These are phyloP conservation scores for Neurospora sp. DNA, from an alignment of 495 filamentous ascomycete species.

Conservation along the genomic window DNA sequence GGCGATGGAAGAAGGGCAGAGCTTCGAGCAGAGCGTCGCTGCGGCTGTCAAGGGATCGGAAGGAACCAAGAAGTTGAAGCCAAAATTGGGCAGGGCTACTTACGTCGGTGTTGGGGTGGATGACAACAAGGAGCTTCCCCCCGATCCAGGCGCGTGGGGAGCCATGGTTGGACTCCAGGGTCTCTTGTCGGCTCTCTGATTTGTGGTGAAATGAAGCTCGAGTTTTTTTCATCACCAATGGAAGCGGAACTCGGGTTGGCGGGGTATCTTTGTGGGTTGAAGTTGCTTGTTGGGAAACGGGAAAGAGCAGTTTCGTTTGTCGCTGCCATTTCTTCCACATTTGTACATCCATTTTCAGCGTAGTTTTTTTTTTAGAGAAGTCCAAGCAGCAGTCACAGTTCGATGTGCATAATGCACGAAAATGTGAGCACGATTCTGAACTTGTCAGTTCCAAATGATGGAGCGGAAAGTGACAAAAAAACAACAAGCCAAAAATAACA, in stretches of 20 bases:
- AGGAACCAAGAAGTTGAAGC: slow-evolving; percentile 42
- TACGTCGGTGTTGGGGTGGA: slow-evolving; percentile 43
- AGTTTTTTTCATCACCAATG: background rate
- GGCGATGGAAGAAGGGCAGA: slow-evolving; percentile 30
- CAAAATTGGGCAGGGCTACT: slow-evolving; percentile 47
- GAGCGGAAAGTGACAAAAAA: background rate
- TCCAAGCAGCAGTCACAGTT: background rate
- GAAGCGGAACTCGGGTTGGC: background rate
- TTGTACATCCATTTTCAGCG: background rate
- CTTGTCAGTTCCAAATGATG: background rate
- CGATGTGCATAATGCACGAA: background rate
- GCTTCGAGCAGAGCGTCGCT: slow-evolving; percentile 40
- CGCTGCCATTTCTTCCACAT: background rate
- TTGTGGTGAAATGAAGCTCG: background rate
- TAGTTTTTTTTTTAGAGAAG: background rate
- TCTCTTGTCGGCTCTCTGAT: slow-evolving; percentile 16
- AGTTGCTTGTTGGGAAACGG: background rate
- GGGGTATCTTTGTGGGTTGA: background rate
- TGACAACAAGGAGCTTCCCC: slow-evolving; percentile 35
- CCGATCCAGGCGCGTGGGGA: slow-evolving; percentile 54
- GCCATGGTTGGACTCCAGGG: slow-evolving; percentile 49
- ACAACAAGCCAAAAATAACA: background rate
- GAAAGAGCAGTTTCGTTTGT: background rate
- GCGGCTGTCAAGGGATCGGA: slow-evolving; percentile 46
- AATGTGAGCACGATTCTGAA: background rate